phyloP scores from a whole-genome alignment of 768 basidiomycete species.

The Phanerodontia chrysosporium region DNA sequence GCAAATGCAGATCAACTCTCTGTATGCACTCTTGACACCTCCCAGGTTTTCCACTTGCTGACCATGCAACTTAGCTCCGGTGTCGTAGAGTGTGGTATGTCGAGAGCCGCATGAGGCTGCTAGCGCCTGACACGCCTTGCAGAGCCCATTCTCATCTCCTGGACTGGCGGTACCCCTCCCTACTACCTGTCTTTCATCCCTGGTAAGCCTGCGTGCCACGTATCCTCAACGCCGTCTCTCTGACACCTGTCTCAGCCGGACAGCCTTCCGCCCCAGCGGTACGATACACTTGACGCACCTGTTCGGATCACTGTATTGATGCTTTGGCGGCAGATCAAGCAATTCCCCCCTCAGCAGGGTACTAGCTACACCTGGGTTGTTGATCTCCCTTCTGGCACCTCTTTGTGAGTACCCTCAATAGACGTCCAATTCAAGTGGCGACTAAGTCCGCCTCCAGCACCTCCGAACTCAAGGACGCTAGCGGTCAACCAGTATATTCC shows the following conservation, averaged over 20 bases:
- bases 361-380: conserved; percentile 51
- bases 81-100: conserved; percentile 50
- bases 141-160: conserved; percentile 60
- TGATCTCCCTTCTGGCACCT: conserved; percentile 30
- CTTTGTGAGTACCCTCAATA: background rate
- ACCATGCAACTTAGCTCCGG: conserved; percentile 25
- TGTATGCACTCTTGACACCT: conserved; percentile 40
- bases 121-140: conserved; percentile 5
- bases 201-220: conserved; percentile 35
- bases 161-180: conserved; percentile 48
- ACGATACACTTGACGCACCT: conserved; percentile 16
- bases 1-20: conserved; percentile 57
- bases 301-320: background rate
- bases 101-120: background rate
- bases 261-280: conserved; percentile 52
- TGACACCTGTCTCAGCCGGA: conserved; percentile 36
- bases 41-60: background rate
- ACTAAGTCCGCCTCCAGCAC: conserved; percentile 34
- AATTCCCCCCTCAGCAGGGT: conserved; percentile 43
- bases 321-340: conserved; percentile 40
- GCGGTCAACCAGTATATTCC: conserved; percentile 49
- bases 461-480: conserved; percentile 52
- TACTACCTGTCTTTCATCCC: conserved; percentile 61
- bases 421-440: no score
- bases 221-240: background rate